A percentile compares a stretch with the other conserved stretches of the same genome.
phyloP scores from a whole-genome alignment of 352 stramenopile genomes.

The Globisporangium ultimum region DNA sequence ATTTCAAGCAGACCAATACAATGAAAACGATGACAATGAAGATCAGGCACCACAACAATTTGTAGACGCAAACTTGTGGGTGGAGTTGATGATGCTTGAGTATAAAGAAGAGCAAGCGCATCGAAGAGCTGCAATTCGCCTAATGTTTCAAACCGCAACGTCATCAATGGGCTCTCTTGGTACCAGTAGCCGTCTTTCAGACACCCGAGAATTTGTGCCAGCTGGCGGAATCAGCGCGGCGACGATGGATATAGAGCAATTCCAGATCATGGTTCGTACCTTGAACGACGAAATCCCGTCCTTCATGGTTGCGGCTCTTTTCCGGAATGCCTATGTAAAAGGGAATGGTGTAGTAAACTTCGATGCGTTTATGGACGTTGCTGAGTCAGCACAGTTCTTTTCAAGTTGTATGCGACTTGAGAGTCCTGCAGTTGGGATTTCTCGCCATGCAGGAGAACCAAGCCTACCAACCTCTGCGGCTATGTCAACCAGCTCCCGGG shows the following conservation, averaged over 20 bases:
- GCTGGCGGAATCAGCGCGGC: slow-evolving; percentile 14
- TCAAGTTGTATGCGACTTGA: slow-evolving; percentile 80
- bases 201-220: not conserved
- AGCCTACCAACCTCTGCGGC: slow-evolving; percentile 22
- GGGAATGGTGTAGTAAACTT: slow-evolving; percentile 84
- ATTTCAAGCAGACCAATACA: not conserved
- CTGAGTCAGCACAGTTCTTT: slow-evolving; percentile 86
- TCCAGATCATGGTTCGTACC: slow-evolving; percentile 82
- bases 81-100: slow-evolving; percentile 88
- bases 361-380: slow-evolving; percentile 85
- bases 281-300: slow-evolving; percentile 75
- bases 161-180: not conserved
- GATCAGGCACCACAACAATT: slow-evolving; percentile 32
- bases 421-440: slow-evolving; percentile 44
- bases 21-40: slow-evolving; percentile 13
- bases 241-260: slow-evolving; percentile 91
- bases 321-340: slow-evolving; percentile 52
- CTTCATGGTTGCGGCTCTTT: slow-evolving; percentile 59
- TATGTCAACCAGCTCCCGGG: slow-evolving; percentile 42
- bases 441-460: slow-evolving; percentile 23
- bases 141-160: slow-evolving; percentile 92
- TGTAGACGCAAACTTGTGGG: slow-evolving; percentile 74
- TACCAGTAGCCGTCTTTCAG: not conserved
- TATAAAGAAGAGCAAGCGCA: slow-evolving; percentile 93
- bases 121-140: slow-evolving; percentile 79